Evolutionary conservation across 2,329 filamentous ascomycete genomes (phyloP), one percentile per base, ranked within the genome.

Genomic region (Calycina marina): DNA sequence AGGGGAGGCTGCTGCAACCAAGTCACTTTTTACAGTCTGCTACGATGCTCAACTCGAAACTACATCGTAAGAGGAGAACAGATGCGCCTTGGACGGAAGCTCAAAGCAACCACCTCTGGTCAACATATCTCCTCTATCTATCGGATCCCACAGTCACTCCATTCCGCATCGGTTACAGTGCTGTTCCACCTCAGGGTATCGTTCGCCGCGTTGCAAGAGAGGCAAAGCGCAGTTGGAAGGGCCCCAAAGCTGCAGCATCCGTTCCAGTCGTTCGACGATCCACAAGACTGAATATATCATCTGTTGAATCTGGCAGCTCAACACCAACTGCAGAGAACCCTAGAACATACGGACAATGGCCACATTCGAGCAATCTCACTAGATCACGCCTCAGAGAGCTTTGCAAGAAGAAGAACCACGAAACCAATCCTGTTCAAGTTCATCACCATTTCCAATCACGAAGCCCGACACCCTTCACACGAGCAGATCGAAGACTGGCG

Each of bases 91-190:
- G 74, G 74, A 76, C 72, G 4, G 67, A 66, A 39, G 63, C 69
- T 12, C 77, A 78, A 70, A 72, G 62, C 53, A 58, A 67, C 9
- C 74, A 79, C 44, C 54, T 79, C 6, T 79, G 74, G 74, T 62
- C 67, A 4, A 75, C 69, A 1, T 79, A 77, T 47, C 56, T 67
- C 36, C 56, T 73, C 32, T 79, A 78, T 44, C 56, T 78, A 25
- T 69, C 75, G 48, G 74, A 79, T 43, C 72, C 74, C 28, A 72
- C 69, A 30, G 71, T 77, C 3, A 79, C 74, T 1, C 74, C 74
- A 0, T 71, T 79, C 39, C 65, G 69, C 31, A 61, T 75, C 34
- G 67, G 71, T 38, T 73, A 72, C 45, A 72, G 69, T 46, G 65
- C 67, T 35, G 65, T 78, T 15, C 74, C 74, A 5, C 74, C 74